Evolutionary conservation across 768 basidiomycete species (phyloP), one percentile per base, ranked within the genome.

Genomic region (Mycena galopus): DNA sequence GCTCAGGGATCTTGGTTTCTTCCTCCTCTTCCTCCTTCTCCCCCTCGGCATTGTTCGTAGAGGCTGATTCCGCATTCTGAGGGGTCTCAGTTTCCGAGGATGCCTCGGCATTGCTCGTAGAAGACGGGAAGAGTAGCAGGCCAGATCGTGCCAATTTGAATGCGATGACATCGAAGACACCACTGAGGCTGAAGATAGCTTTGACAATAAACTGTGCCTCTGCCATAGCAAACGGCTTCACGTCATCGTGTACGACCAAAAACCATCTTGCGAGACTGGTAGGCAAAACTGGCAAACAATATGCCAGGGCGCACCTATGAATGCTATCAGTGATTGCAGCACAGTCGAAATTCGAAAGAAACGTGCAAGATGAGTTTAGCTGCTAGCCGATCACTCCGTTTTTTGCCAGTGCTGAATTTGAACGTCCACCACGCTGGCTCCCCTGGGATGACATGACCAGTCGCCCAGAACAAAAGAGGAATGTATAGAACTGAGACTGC

Each of bases 121-220:
- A 12, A 19, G 51, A 29, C 19, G 65, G 17, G 35, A 64, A 69
- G 9, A 62, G 37, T 3, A 69, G 67, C 2, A 73, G 66, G n/a
- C 60, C 65, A 2, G 58, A 51, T 29, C 72, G 19, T 8, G 72
- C 53, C 37, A 56, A 47, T 16, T 55, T 56, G 30, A 73, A 69
- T 5, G 47, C 72, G 9, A 68, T 9, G 32, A 56, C 61, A 47
- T 73, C 72, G 27, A 12, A 56, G 7, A 69, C 29, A 0, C 72
- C 72, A 39, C 72, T 73, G 27, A 73, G 32, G 33, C 66, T 73
- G 61, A 73, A 73, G 25, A 73, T 73, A 1, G 11, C 67, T 37
- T 69, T 69, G 47, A 69, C 33, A 29, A 64, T 55, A 14, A 62
- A 67, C 19, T 73, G 72, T 2, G 59, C 65, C 19, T 66, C 72